Conservation (phyloP, 805 yeast genomes). For the Candida tibetensis region DNA sequence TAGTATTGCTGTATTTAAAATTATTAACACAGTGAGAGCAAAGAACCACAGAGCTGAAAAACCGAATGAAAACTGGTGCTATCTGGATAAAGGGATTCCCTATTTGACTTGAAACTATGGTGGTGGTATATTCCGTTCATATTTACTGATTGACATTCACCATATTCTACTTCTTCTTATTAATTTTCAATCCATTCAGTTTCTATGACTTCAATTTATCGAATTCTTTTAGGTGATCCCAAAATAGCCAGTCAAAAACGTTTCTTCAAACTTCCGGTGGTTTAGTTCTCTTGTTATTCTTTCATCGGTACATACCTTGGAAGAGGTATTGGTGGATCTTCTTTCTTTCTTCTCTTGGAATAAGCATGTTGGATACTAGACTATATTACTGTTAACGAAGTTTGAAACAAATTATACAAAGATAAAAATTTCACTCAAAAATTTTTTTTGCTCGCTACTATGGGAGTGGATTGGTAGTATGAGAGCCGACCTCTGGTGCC, state of each 20-base stretch:
- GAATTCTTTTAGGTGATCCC: too few species aligned
- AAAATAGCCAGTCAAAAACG: too few species aligned
- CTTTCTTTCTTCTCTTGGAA: slow-evolving; percentile 99
- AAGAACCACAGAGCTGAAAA: too few species aligned
- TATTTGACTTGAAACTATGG: too few species aligned
- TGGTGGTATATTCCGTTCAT: too few species aligned
- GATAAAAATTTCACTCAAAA: slow-evolving; percentile 1
- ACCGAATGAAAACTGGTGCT: background rate
- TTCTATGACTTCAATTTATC: too few species aligned
- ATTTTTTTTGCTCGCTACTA: background rate
- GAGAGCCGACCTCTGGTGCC: background rate
- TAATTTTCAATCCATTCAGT: background rate
- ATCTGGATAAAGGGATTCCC: too few species aligned
- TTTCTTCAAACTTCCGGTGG: too few species aligned
- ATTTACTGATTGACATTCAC: background rate
- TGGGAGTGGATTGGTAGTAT: background rate
- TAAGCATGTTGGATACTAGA: slow-evolving; percentile 65
- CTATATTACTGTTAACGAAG: slow-evolving; percentile 9
- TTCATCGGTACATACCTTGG: slow-evolving; percentile 71
- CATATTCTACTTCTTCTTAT: background rate
- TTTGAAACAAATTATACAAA: slow-evolving; percentile 3
- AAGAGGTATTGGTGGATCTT: slow-evolving; percentile 98
- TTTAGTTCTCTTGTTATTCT: background rate
- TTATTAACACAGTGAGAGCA: background rate
- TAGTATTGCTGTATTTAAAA: slow-evolving; percentile 25